Evolutionary conservation across 2,329 filamentous ascomycete species (phyloP), one percentile per base, ranked within the genome.

Genomic region (Dothistroma septosporum): DNA sequence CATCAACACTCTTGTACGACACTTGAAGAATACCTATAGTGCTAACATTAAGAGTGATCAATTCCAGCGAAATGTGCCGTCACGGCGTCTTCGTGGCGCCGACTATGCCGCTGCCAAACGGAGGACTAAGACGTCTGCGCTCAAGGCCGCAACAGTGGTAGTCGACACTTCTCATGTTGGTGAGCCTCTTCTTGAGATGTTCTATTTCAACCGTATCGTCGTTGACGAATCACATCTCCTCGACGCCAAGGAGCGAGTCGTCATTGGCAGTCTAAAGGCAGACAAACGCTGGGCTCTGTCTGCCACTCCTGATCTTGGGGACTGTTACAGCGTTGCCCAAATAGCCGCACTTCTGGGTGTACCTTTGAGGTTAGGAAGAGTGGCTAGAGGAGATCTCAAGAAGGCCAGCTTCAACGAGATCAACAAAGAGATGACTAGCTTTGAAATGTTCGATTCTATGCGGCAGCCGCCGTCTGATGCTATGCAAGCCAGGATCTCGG

Each of bases 141-240:
- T 44, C 16, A 66, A 62, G 24, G 41, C 41, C 35, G 54, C 62
- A 2, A 35, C 64, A 11, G 33, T 56, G 1, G 35, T 35, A 4
- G 52, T 70, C 21, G 61, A 68, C 46, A 62, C 55, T 3, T 44
- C 44, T 6, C 47, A 57, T 4, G 37, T 69, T 8, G 65, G 59
- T 11, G 53, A 49, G 44, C 68, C 66, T 1, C 69, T 84, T 0
- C 68, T 89, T 0, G 85, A 88, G 61, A 79, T 85, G 66, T 88
- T 88, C 68, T 71, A 75, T 1, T 89, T 84, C 69, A 82, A 82
- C 58, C 78, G 87, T 6, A 61, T 89, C 0, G 79, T 89, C 1
- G 76, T 88, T 1, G 87, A 89, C 62, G 87, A 89, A 64, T 88
- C 84, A 64, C 83, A 85, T 0, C 86, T 87, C 63, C 74, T 82